Base-by-base conservation (phyloP, 352 stramenopile genomes). In the Globisporangium spiculum region DNA sequence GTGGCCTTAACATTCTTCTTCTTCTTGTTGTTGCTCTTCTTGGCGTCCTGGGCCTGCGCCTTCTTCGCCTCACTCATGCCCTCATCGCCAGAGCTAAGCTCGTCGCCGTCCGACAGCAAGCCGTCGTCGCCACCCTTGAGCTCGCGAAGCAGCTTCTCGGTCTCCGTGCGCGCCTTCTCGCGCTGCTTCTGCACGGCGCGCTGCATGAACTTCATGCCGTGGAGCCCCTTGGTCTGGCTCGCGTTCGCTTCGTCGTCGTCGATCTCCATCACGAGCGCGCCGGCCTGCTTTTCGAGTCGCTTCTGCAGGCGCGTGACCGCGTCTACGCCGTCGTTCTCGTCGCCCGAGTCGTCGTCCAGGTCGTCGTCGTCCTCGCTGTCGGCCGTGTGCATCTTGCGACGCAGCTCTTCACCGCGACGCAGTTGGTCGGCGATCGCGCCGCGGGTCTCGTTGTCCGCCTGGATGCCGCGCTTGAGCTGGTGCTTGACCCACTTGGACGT, bases 161-260 rank as follows among this genome's bases (percentile, higher is more conserved):
- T 96, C 72, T 99, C 97, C 38, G 89, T 75, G 14, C 94, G 90
- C 4, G 97, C 93, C 63, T 93, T 88, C 65, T 97, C 86, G 55
- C 95, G 84, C 78, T 99, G 96, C 71, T 96, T 96, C 75, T 99
- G 83, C 38, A 98, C 84, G n/a, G 96, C 97, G 32, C 91, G 88
- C 81, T 99, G 92, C 97, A 99, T 99, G 74, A 99, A 99, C 57
- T 98, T 97, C 86, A 99, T 97, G 60, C 97, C 91, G 24, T 98
- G 93, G 4, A 99, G 79, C 4, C 94, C 94, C 48, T 87, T 87
- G 24, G 83, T 80, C 67, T 95, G 79, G 5, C 62, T 70, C 14
- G 80, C 79, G 18, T 76, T 71, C 12, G 68, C 75, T 14, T 86
- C 73, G 60, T 92, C 85, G 3, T 78, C 71, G 26, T 88, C 75